Base-by-base conservation (phyloP, 306 rosid genomes). In the Vicia villosa region DNA sequence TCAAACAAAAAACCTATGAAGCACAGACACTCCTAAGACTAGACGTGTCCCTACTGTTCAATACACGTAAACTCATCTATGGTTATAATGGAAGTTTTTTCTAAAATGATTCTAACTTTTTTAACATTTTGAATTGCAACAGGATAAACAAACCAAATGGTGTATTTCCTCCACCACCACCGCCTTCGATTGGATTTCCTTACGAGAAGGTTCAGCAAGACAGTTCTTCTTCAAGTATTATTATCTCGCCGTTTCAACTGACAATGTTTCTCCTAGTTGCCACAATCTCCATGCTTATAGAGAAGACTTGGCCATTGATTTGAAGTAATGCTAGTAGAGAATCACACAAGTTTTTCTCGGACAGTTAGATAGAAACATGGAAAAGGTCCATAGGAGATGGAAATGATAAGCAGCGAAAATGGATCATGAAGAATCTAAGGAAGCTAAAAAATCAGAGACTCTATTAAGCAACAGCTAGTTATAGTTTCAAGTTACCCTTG, bases 141-240 rank as follows among this genome's bases (percentile, higher is more conserved):
- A 89, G 98, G 74, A 10, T 73, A 10, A 73, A 40, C 36, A 73
- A 38, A 13, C 52, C 89, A 7, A 51, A 70, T 40, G 77, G 24
- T 63, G 13, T 72, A 37, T 47, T 80, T 45, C 41, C 80, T 22
- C 79, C 86, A 42, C 79, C 73, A 8, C 79, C 86, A 54, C 74
- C 74, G 61, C 69, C 58, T 49, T 59, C 83, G 55, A 51, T 69
- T 62, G 37, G 28, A 68, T 75, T 62, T 68, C 88, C 82, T 1
- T 19, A 50, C 34, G 73, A 77, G 76, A 89, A 76, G 61, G 24
- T 79, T 50, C 56, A 61, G 66, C 78, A 52, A 24, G 20, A 51
- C 61, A 74, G 68, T 77, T 88, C 95, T 22, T 81, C 90, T 64
- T 87, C 96, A 5, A 80, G 26, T 78, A 69, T 21, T 78, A 69